phyloP scores from a whole-genome alignment of 768 basidiomycete genomes.

The Suillus brevipes region DNA sequence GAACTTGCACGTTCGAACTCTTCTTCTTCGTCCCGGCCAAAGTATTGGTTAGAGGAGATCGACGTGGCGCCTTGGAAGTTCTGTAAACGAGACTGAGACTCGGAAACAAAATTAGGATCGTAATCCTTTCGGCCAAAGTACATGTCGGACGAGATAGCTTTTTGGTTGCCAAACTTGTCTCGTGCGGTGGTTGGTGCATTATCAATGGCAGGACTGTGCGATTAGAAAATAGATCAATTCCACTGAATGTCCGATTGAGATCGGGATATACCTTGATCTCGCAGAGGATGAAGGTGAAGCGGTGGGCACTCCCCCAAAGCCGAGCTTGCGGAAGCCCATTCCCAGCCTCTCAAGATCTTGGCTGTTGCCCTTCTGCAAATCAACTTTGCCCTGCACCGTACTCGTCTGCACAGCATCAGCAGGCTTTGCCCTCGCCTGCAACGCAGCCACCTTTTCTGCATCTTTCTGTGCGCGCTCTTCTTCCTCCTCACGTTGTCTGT shows the following conservation, averaged over 20 bases:
- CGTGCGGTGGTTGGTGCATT: constrained; percentile 79
- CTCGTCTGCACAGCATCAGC: constrained; percentile 26
- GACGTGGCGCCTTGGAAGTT: constrained; percentile 89
- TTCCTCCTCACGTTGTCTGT: constrained; percentile 79
- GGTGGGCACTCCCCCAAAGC: constrained; percentile 81
- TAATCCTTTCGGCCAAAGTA: constrained; percentile 91
- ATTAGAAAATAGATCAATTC: constrained; percentile 1
- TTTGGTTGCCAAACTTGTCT: constrained; percentile 89
- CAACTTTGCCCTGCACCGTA: constrained; percentile 28
- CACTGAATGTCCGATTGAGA: background rate
- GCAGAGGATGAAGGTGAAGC: constrained; percentile 53
- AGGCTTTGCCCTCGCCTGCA: constrained; percentile 31
- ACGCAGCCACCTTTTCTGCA: constrained; percentile 45
- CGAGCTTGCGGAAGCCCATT: constrained; percentile 76
- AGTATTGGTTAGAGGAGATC: constrained; percentile 96
- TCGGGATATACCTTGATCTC: constrained; percentile 35
- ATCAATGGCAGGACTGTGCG: constrained; percentile 36
- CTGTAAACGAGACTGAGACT: constrained; percentile 81
- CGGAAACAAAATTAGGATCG: constrained; percentile 66
- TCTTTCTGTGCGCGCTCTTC: constrained; percentile 73
- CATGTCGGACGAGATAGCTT: constrained; percentile 97
- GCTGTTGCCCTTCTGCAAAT: constrained; percentile 40
- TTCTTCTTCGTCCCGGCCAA: constrained; percentile 87
- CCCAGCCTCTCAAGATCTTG: constrained; percentile 58
- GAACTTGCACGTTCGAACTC: constrained; percentile 40